Percentiles rank a stretch among this genome's conserved stretches.
Conservation (phyloP, 2,329 filamentous ascomycete genomes). For the Penicillium digitatum region DNA sequence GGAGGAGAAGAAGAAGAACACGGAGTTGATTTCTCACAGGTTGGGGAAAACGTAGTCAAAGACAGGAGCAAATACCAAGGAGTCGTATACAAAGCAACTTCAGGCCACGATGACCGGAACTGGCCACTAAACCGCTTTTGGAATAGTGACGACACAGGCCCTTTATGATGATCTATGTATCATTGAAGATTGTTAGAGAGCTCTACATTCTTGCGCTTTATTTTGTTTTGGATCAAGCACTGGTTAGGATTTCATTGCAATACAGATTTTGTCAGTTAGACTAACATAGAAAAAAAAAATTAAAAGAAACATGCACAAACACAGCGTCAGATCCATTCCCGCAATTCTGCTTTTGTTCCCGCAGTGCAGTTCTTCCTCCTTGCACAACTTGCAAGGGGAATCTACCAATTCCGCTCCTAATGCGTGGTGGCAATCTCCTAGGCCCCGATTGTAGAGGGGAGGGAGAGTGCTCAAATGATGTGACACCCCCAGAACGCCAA, state of each 20-base stretch:
- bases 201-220: slow-evolving; percentile 8
- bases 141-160: slow-evolving; percentile 30
- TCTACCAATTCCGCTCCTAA: slow-evolving; percentile 15
- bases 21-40: not conserved
- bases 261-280: slow-evolving; percentile 4
- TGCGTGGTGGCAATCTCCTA: slow-evolving; percentile 15
- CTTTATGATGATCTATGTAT: slow-evolving; percentile 7
- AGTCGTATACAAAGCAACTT: slow-evolving; percentile 29
- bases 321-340: slow-evolving; percentile 9
- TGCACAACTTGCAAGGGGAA: slow-evolving; percentile 9
- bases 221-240: not conserved
- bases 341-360: slow-evolving; percentile 18
- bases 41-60: slow-evolving; percentile 6
- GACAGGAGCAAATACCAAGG: slow-evolving; percentile 19
- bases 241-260: slow-evolving; percentile 9
- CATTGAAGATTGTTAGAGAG: not conserved
- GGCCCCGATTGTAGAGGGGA: slow-evolving; percentile 6
- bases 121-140: slow-evolving; percentile 26
- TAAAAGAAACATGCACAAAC: slow-evolving; percentile 2
- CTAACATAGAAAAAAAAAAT: slow-evolving; percentile 11
- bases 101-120: slow-evolving; percentile 44
- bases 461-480: slow-evolving; percentile 28
- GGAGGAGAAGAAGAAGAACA: not conserved
- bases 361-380: slow-evolving; percentile 2
- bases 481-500: slow-evolving; percentile 33